Base-by-base conservation (phyloP, 257 asterid species). In the Salvia miltiorrhiza region DNA sequence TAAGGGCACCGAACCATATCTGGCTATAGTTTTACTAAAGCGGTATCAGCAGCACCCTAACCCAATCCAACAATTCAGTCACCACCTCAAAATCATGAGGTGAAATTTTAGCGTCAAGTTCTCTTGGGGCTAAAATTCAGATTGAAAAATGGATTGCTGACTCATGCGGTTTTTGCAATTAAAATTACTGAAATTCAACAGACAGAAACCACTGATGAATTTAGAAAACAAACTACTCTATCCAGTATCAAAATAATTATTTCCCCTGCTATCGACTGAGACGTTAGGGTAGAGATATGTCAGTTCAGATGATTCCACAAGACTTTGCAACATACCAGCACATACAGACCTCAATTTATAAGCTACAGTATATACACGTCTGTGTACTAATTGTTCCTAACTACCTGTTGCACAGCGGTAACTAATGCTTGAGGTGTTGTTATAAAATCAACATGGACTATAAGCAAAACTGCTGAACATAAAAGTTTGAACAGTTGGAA, bases 351-450 rank as follows among this genome's bases (percentile, higher is more conserved):
- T 61, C 63, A 53, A 44, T 14, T 62, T 59, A 28, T 39, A 58
- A 76, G 66, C 50, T 35, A 52, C 21, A 24, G 33, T 17, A 12
- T 20, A 47, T 7, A 62, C 33, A 12, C 16, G 39, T 30, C 13
- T 57, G 33, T 37, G 63, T 55, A 63, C 28, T 33, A 16, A 14
- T 13, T 70, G 68, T 8, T 71, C 57, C 30, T 32, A 60, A 39
- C 45, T 65, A 40, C 75, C 56, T 52, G 63, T 33, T 24, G 48
- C 45, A 49, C 65, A 74, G 40, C 33, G 49, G 66, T 47, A 70
- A 65, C 58, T 21, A 66, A 58, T 49, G 52, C 49, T 50, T 45
- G 49, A 16, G 58, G 39, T 32, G 48, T 66, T 72, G 35, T 30
- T 62, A 26, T 11, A 69, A 21, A 37, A 5, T 9, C 39, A 21